Evolutionary conservation across 2,329 filamentous ascomycete species (phyloP), one percentile per base, ranked within the genome.

Genomic region (Diplodia sapinea): DNA sequence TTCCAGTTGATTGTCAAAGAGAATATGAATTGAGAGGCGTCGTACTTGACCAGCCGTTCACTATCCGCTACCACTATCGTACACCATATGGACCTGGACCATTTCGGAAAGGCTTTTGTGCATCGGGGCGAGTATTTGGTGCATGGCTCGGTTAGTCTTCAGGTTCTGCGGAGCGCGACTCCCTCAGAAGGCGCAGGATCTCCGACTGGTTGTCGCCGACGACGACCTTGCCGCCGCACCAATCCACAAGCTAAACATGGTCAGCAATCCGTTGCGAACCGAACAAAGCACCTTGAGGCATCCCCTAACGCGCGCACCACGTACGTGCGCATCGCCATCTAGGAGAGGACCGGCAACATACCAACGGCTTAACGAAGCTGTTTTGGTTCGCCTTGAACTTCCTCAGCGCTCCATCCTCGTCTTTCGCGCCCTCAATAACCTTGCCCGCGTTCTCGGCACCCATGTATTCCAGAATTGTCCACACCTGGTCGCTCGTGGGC

Each of bases 221-320:
- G 11, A 89, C 86, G 56, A 89, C 94, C 78, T 88, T 91, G 71
- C 94, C 95, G 78, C 94, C 94, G 77, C 91, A 92, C 95, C 95
- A 98, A 78, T 98, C 94, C 64, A 98, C 94, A 68, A 90, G 71
- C 73, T 72, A 43, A 51, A 38, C 6, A 33, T 13, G 9, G 54
- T 59, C 15, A 52, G 56, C 61, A 62, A 65, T 38, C 59, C 17
- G n/a, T 8, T 36, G n/a, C 29, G 57, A 43, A 40, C 31, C 43
- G 26, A 36, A 26, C 7, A 59, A 43, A n/a, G 59, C 26, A 55
- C 31, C 29, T 15, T 7, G 12, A 11, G 12, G 26, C 5, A 55
- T 29, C 11, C 40, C 36, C 9, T 23, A 15, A 8, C 17, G 31
- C 17, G 4, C 47, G 23, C 12, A 43, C 11, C 11, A 29, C n/a